Evolutionary conservation across 2,329 filamentous ascomycete genomes (phyloP), one percentile per base, ranked within the genome.

Genomic region (Aspergillus aculeatinus): DNA sequence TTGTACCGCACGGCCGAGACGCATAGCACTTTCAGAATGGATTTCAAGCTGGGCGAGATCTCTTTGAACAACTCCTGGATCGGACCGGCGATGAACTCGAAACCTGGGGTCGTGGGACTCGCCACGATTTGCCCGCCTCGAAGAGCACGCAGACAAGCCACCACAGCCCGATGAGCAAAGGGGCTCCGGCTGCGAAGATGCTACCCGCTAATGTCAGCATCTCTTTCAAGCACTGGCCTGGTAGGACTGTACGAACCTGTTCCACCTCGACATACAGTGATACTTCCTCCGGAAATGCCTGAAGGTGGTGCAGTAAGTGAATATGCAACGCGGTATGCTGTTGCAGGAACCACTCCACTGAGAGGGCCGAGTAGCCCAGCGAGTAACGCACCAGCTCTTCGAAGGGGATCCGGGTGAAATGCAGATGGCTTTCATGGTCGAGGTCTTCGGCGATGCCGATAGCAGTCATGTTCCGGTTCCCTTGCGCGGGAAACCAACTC

Each of bases 361-460:
- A 70, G 11, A 63, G 48, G 2, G 71, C 67, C 48, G 62, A 58
- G 50, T 77, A 78, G 2, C 74, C 73, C 35, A 79, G 60, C 10
- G 76, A 71, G 57, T 74, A 76, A 12, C 75, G 74, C 27, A 77
- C 74, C 57, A 76, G 67, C 39, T 77, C 75, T 58, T 78, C 75
- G 47, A 79, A 78, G 3, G 72, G 68, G 51, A 79, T 70, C 2
- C 67, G 67, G 29, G 65, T 70, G 29, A 78, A 77, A 12, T 78
- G 76, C n/a, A 74, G 64, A 60, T 74, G 72, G 54, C 76, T 79
- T 61, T 78, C 76, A 1, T 66, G 63, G 50, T 77, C 73, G 39
- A 79, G 76, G 2, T 68, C 70, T 5, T 60, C 60, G 1, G 76
- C 76, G 57, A 77, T 71, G 4, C 60, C 59, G 10, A 50, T 51